Conservation (phyloP, 805 yeast species). For the Maudiozyma serrabonitensis region DNA sequence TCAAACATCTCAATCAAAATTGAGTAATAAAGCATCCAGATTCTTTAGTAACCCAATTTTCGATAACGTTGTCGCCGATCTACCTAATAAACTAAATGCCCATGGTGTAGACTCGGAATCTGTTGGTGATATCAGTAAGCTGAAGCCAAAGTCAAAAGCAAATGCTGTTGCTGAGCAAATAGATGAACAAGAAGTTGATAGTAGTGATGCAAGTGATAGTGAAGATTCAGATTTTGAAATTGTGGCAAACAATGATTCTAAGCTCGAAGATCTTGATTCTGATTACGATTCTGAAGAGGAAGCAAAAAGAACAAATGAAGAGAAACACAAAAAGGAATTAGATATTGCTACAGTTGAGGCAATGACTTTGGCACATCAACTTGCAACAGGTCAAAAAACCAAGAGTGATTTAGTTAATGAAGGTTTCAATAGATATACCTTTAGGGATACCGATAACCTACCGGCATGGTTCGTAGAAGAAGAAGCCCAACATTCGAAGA, state of each 20-base stretch:
- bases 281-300: slow-evolving; percentile 49
- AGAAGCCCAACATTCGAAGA: slow-evolving; percentile 76
- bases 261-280: slow-evolving; percentile 29
- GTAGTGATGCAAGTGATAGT: slow-evolving; percentile 8
- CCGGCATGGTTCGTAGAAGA: slow-evolving; percentile 98
- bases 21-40: slow-evolving; percentile 35
- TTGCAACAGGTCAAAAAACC: slow-evolving; percentile 80
- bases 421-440: slow-evolving; percentile 84
- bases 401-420: slow-evolving; percentile 84
- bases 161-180: slow-evolving; percentile 11
- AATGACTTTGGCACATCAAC: slow-evolving; percentile 94
- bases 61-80: slow-evolving; percentile 36
- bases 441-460: slow-evolving; percentile 80
- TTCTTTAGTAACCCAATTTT: slow-evolving; percentile 48
- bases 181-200: slow-evolving; percentile 2
- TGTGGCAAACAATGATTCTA: slow-evolving; percentile 36
- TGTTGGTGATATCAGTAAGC: slow-evolving; percentile 13
- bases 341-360: slow-evolving; percentile 91
- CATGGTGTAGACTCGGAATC: slow-evolving; percentile 11
- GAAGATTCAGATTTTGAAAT: slow-evolving; percentile 33
- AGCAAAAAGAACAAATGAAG: slow-evolving; percentile 32
- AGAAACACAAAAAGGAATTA: slow-evolving; percentile 50
- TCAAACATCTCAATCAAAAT: slow-evolving; percentile 31
- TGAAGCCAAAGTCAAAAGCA: slow-evolving; percentile 9
- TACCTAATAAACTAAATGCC: slow-evolving; percentile 13